These are phyloP conservation scores for Warburgia ugandensis DNA, from an alignment of 164 flowering plant species.

Conservation along the genomic window DNA sequence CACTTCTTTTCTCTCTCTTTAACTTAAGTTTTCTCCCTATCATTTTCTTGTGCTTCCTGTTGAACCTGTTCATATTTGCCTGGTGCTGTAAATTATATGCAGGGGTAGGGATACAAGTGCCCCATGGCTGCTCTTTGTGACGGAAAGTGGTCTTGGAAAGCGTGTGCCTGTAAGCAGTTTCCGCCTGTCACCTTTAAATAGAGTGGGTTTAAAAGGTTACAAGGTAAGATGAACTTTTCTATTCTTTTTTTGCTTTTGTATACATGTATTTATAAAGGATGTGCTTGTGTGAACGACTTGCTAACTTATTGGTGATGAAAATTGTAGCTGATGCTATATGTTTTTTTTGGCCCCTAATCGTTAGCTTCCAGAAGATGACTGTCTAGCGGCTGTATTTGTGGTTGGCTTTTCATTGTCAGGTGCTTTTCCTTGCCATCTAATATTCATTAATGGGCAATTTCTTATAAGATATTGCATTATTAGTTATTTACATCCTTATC, in stretches of 20 bases:
- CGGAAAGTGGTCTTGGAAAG: constrained; percentile 87
- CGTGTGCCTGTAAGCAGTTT: constrained; percentile 85
- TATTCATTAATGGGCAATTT: not conserved
- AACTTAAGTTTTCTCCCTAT: not conserved
- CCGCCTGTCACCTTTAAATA: constrained; percentile 51
- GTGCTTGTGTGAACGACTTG: not conserved
- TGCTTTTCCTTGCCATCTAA: constrained; percentile 12
- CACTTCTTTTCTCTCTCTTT: too few species aligned
- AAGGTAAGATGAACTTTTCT: constrained; percentile 43
- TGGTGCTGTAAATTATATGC: constrained; percentile 2
- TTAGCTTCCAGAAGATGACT: constrained; percentile 65
- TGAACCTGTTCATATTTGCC: not conserved
- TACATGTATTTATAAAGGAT: not conserved
- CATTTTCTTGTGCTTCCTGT: not conserved
- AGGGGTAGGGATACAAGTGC: constrained; percentile 39
- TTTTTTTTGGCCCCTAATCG: constrained; percentile 1
- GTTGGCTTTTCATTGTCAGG: constrained; percentile 78
- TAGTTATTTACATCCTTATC: not conserved
- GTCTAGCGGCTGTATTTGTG: constrained; percentile 77
- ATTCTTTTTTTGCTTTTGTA: not conserved
- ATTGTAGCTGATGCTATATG: not conserved
- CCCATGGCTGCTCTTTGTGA: constrained; percentile 86
- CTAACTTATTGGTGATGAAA: not conserved
- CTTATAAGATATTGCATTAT: not conserved
- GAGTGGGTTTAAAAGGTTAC: constrained; percentile 79